Base-by-base conservation (phyloP, 2,329 filamentous ascomycete species). In the Paecilomyces formosus region DNA sequence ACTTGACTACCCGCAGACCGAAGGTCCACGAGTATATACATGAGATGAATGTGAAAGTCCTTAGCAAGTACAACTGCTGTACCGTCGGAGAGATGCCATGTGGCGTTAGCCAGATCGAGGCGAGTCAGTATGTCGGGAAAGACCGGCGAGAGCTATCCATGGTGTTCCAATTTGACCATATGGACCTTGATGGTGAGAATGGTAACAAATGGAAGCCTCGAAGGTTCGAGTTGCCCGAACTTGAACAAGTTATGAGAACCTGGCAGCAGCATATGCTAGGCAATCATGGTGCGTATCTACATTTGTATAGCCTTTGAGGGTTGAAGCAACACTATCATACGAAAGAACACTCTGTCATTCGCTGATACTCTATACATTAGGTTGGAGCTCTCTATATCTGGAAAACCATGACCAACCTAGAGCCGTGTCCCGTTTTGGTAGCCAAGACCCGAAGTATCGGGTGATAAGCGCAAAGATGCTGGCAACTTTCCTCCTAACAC, bases 331-430 rank as follows among this genome's bases (percentile, higher is more conserved):
- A 31, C 11, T 8, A 31, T 9, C 30, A 11, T 31, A 18, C 9
- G n/a, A 5, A 9, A 45, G n/a, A 18, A 15, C 3, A 45, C 2
- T 5, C 3, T 21, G 3, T 7, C 4, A 45, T 4, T 6, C 18
- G 18, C 39, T 45, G 39, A 45, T 45, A 21, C 8, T 45, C 3
- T 45, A 4, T 2, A 60, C 60, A 56, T 79, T 71, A 58, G 73
- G 77, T 5, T 85, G 83, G 83, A 83, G 81, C 0, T 85, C 84
- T 0, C 76, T 80, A 0, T 88, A 86, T 65, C 76, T 82, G 57
- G 85, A 88, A 65, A 87, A 87, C 63, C 85, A 88, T 68, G 85
- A 88, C 66, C 80, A 85, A 58, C 78, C 79, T 2, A 77, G 85
- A 0, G 81, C 79, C 1, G 72, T 87, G 4, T 82, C 80, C 2